Base-by-base conservation (phyloP, 1,284 basidiomycete species). In the Pholiota adiposa region DNA sequence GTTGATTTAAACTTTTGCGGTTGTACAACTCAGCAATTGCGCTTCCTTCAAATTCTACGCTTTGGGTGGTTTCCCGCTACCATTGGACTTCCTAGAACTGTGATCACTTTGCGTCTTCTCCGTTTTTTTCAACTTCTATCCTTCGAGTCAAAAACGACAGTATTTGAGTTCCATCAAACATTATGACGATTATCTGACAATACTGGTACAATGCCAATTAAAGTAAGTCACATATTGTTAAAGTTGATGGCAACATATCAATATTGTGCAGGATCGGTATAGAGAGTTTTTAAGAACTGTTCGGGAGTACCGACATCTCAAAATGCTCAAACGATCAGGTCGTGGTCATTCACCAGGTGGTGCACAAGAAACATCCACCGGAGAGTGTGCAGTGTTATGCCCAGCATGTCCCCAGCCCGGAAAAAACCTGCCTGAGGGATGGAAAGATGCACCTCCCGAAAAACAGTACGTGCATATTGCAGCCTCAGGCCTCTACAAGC, bases 331-430 rank as follows among this genome's bases (percentile, higher is more conserved):
- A 53, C 63, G 69, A 7, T 51, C 51, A 5, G 71, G 66, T 12
- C 64, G 65, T 9, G 69, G 68, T 3, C 59, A 70, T 59, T 59
- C 65, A n/a, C 51, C 59, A 6, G 19, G 41, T 5, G 65, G 70
- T 11, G 61, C 68, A 2, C 58, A 29, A 1, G 60, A 55, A 3
- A 74, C 72, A 14, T 11, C 40, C 11, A 46, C 38, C 7, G 72
- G 73, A 1, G 62, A 69, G 31, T 67, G 63, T 25, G 70, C 68
- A 1, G 51, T 75, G 6, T 51, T 66, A 3, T 74, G 72, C 53
- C 70, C 70, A 5, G 72, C 72, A 9, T 75, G 72, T 56, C 73
- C 72, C 1, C 68, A 72, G 11, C 66, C 66, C 0, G 69, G 68
- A 1, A 61, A 60, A 2, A 75, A 74, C 43, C 48, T 73, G 2